phyloP scores from a whole-genome alignment of 805 yeast genomes.

The Clavispora vitiphila region DNA sequence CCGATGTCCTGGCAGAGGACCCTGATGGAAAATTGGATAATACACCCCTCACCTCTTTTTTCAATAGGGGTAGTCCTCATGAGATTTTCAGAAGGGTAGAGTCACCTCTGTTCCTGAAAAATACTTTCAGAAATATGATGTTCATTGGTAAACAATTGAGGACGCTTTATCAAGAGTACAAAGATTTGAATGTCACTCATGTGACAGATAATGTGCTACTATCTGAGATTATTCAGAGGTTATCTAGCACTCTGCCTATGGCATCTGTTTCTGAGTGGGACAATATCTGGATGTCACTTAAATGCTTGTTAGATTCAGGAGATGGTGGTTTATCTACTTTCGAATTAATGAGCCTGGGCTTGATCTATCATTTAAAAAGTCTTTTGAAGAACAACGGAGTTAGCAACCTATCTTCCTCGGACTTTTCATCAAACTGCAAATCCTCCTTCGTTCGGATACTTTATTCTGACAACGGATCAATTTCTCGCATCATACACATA shows the following conservation, averaged over 20 bases:
- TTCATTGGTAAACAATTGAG: not conserved
- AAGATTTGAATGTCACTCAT: not conserved
- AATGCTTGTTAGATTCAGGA: constrained; percentile 2
- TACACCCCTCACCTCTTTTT: not conserved
- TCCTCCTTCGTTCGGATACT: constrained; percentile 30
- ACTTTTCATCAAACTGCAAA: not conserved
- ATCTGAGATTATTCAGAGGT: not conserved
- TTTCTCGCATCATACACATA: constrained; percentile 5
- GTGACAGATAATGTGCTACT: not conserved
- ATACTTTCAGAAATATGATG: not conserved
- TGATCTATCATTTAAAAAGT: constrained; percentile 31
- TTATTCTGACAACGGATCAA: not conserved
- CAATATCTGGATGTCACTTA: not conserved
- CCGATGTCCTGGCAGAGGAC: not conserved
- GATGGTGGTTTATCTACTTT: constrained; percentile 55
- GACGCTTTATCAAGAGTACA: not conserved
- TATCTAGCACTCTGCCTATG: constrained; percentile 26
- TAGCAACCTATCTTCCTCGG: not conserved
- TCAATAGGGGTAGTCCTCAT: not conserved
- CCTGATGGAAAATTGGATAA: not conserved
- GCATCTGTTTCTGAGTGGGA: constrained; percentile 13
- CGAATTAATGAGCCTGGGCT: constrained; percentile 68
- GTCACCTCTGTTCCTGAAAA: not conserved
- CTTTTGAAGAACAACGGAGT: not conserved
- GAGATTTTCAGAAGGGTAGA: not conserved